Conservation (phyloP, 176 grass and related monocot species). For the Thinopyrum elongatum region DNA sequence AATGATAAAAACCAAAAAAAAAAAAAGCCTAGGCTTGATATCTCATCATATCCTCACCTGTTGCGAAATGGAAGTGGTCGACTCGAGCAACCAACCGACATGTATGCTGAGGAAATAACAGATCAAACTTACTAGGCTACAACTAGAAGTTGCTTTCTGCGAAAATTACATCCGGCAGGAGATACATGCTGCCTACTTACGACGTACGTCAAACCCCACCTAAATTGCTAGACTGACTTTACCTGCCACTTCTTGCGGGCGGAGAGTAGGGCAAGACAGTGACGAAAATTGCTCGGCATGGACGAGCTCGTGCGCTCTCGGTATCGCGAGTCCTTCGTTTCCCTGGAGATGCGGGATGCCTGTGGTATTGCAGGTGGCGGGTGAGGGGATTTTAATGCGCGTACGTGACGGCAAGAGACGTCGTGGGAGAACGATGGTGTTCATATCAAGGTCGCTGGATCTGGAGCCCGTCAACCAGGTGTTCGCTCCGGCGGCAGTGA, state of each 20-base stretch:
- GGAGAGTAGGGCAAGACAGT: slow-evolving; percentile 2
- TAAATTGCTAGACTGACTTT: not conserved
- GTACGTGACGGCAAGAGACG: too few species aligned
- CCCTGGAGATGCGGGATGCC: too few species aligned
- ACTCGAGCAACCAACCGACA: not conserved
- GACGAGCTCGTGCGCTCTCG: too few species aligned
- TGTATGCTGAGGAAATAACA: not conserved
- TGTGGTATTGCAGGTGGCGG: too few species aligned
- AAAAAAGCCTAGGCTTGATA: not conserved
- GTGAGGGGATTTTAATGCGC: too few species aligned
- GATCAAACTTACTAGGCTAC: not conserved
- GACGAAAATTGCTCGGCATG: too few species aligned
- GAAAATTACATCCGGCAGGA: slow-evolving; percentile 19
- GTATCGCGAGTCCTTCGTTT: too few species aligned
- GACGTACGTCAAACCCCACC: not conserved
- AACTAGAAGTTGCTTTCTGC: slow-evolving; percentile 27
- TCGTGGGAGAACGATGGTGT: too few species aligned
- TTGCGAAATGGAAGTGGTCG: not conserved
- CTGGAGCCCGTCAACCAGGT: too few species aligned
- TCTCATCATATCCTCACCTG: not conserved
- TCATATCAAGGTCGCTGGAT: too few species aligned
- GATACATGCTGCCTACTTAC: slow-evolving; percentile 9
- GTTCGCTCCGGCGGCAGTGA: too few species aligned
- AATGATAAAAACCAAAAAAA: too few species aligned
- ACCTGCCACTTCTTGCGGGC: slow-evolving; percentile 14